Conservation (phyloP, 495 filamentous ascomycete species). For the Xylaria bambusicola region DNA sequence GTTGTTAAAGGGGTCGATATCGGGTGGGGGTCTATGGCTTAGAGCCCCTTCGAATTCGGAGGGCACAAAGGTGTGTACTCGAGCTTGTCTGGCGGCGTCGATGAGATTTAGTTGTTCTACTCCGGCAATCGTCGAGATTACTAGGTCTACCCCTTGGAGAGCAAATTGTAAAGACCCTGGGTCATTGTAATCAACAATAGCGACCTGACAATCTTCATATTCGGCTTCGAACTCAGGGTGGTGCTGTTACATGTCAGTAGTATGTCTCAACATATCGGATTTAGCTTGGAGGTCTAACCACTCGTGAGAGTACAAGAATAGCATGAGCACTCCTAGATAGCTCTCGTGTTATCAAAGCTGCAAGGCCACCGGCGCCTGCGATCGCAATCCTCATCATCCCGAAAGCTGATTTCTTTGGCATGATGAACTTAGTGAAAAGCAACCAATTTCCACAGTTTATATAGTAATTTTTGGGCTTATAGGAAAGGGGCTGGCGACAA, state of each 20-base stretch:
- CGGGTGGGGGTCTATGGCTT: constrained; percentile 40
- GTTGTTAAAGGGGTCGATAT: constrained; percentile 57
- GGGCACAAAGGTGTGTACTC: constrained; percentile 70
- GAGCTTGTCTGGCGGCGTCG: constrained; percentile 63
- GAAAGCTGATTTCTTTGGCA: constrained; percentile 37
- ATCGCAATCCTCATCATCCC: constrained; percentile 72
- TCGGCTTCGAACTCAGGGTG: constrained; percentile 43
- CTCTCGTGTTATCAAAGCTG: constrained; percentile 61
- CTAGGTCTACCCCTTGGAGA: constrained; percentile 69
- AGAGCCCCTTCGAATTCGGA: constrained; percentile 72
- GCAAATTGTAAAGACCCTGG: constrained; percentile 57
- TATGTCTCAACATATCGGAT: constrained; percentile 19
- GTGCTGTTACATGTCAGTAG: constrained; percentile 33
- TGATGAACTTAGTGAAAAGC: constrained; percentile 28
- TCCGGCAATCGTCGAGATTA: constrained; percentile 73
- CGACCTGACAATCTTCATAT: constrained; percentile 57
- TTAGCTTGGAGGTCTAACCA: constrained; percentile 41
- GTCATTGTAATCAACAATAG: constrained; percentile 63
- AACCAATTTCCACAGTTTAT: not conserved
- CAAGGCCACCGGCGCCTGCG: constrained; percentile 70
- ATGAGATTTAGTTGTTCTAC: constrained; percentile 69
- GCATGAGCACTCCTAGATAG: constrained; percentile 63
- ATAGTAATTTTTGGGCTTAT: not conserved
- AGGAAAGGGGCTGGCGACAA: constrained; percentile 6
- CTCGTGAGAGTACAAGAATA: constrained; percentile 66